phyloP scores from a whole-genome alignment of 23 red algal species.

The Cyanidiococcus yangmingshanensis region DNA sequence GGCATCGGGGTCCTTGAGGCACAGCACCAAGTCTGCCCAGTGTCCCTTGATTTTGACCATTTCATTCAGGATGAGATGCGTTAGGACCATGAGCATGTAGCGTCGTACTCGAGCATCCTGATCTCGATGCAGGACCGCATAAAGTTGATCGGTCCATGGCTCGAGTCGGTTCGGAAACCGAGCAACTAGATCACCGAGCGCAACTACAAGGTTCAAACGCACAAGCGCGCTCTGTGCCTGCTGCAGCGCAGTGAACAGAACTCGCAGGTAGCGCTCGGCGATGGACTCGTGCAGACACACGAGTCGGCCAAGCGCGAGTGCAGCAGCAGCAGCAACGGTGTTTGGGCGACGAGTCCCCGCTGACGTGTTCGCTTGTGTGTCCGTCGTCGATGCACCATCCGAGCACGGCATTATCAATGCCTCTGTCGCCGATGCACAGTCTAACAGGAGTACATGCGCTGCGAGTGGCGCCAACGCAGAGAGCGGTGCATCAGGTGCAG shows the following conservation, averaged over 20 bases:
- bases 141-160: conserved; percentile 67
- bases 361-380: neutral
- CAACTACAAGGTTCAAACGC: conserved; percentile 59
- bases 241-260: conserved; percentile 15
- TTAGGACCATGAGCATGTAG: conserved; percentile 59
- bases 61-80: conserved; percentile 83
- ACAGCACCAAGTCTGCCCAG: conserved; percentile 55
- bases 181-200: conserved; percentile 61
- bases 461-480: neutral
- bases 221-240: conserved; percentile 25
- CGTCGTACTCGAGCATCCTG: conserved; percentile 42
- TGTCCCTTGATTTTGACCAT: conserved; percentile 90
- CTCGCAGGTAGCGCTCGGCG: conserved; percentile 32
- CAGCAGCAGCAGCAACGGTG: conserved; percentile 27
- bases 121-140: conserved; percentile 38
- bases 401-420: neutral
- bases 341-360: conserved; percentile 5
- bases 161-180: conserved; percentile 87
- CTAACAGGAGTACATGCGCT: neutral
- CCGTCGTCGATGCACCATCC: neutral
- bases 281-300: conserved; percentile 54
- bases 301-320: conserved; percentile 50
- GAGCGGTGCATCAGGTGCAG: neutral
- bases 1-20: conserved; percentile 48
- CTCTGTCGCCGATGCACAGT: neutral